A percentile compares a stretch with the other conserved stretches of the same genome.
phyloP scores from a whole-genome alignment of 352 stramenopile species.

The Discostella stelligera region DNA sequence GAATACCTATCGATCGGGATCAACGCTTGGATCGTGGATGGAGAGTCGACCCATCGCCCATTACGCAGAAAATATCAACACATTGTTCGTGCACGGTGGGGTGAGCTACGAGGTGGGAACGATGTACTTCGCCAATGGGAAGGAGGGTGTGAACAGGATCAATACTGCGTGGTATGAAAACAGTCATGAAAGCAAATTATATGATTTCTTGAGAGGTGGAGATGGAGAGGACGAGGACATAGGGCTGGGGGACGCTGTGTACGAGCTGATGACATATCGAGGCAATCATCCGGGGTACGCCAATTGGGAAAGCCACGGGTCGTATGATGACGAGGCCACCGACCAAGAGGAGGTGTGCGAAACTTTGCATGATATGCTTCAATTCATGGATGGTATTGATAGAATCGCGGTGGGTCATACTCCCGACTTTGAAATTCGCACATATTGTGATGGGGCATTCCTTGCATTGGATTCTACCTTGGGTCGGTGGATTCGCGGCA shows the following conservation, averaged over 20 bases:
- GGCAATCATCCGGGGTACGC: conserved; percentile 63
- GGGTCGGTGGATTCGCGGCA: conserved; percentile 58
- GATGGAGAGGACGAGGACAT: conserved; percentile 6
- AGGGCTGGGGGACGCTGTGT: conserved; percentile 39
- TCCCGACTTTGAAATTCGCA: conserved; percentile 46
- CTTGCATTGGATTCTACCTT: conserved; percentile 66
- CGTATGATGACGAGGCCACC: conserved; percentile 25
- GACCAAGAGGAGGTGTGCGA: conserved; percentile 28
- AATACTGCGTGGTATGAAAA: conserved; percentile 51
- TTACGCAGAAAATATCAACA: conserved; percentile 41
- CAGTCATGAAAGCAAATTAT: conserved; percentile 44
- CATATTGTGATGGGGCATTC: conserved; percentile 56
- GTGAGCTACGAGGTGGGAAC: conserved; percentile 39
- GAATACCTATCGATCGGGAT: conserved; percentile 49
- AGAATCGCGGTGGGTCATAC: conserved; percentile 67
- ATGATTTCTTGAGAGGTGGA: conserved; percentile 47
- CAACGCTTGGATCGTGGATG: conserved; percentile 52
- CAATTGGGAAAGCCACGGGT: conserved; percentile 42
- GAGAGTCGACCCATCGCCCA: conserved; percentile 50
- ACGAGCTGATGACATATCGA: conserved; percentile 65
- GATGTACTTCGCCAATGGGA: conserved; percentile 32
- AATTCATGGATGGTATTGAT: conserved; percentile 41
- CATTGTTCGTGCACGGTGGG: conserved; percentile 64
- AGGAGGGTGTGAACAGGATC: conserved; percentile 36
- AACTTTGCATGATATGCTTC: conserved; percentile 33